phyloP scores from a whole-genome alignment of 202 grass and related monocot species.

The Schoenoplectus triqueter region DNA sequence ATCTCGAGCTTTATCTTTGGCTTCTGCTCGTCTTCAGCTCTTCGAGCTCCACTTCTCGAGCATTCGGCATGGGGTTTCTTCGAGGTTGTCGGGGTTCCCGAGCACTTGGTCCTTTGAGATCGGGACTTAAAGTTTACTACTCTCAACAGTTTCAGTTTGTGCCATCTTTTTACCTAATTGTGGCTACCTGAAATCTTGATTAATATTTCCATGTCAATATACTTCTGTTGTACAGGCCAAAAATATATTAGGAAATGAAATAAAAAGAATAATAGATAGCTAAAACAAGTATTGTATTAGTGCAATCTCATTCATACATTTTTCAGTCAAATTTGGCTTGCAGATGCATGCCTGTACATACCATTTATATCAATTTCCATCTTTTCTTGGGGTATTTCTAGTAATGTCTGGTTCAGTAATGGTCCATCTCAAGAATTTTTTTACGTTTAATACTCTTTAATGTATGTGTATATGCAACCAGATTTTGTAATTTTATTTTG shows the following conservation, averaged over 20 bases:
- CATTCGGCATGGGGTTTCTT: too few relatives aligned
- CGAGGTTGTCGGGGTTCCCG: too few relatives aligned
- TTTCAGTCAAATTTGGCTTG: background rate
- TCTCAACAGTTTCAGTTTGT: background rate
- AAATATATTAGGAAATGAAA: background rate
- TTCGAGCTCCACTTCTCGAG: too few relatives aligned
- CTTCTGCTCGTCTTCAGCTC: too few relatives aligned
- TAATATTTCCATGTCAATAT: background rate
- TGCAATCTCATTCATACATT: background rate
- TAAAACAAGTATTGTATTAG: background rate
- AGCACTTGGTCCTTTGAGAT: too few relatives aligned
- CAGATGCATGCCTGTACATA: background rate
- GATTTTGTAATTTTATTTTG: background rate
- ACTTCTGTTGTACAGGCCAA: background rate
- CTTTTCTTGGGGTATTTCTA: background rate
- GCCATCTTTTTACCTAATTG: background rate
- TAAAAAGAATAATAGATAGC: background rate
- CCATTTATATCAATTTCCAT: background rate
- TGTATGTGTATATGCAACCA: background rate
- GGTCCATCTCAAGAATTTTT: background rate
- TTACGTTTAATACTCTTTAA: background rate
- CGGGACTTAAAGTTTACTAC: too few relatives aligned
- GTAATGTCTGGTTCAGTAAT: slow-evolving; percentile 2
- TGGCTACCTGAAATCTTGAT: background rate
- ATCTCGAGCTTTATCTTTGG: too few relatives aligned